A percentile compares a stretch with the other conserved stretches of the same genome.
phyloP scores from a whole-genome alignment of 192 early-diverging fungal genomes.

The Coemansia sp. region DNA sequence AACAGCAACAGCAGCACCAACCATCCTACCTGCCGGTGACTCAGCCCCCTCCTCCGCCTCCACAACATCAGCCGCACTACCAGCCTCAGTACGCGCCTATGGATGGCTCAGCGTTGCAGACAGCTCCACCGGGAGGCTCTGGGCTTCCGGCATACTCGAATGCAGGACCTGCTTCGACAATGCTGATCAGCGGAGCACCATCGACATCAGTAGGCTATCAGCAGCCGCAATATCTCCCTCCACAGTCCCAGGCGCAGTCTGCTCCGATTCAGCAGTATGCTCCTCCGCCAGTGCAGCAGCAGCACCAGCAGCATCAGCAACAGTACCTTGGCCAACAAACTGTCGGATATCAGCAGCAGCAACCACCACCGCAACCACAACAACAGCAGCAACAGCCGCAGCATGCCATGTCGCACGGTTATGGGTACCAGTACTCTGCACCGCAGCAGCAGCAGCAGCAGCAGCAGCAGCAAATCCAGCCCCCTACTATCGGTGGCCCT shows the following conservation, averaged over 20 bases:
- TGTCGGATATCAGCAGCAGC: constrained; percentile 3
- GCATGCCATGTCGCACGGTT: constrained; percentile 17
- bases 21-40: constrained; percentile 7
- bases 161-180: not conserved
- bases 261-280: constrained; percentile 14
- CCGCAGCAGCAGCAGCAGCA: constrained; percentile 24
- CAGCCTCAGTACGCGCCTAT: constrained; percentile 10
- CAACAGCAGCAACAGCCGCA: constrained; percentile 22
- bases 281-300: constrained; percentile 5
- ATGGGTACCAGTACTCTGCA: constrained; percentile 28
- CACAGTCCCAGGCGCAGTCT: constrained; percentile 5
- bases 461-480: constrained; percentile 7
- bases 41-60: constrained; percentile 4
- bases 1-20: constrained; percentile 5
- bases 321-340: not conserved
- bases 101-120: constrained; percentile 4
- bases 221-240: constrained; percentile 20
- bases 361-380: constrained; percentile 5
- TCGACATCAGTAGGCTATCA: constrained; percentile 25
- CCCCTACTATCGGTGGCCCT: constrained; percentile 14
- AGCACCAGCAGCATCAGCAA: constrained; percentile 20
- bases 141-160: constrained; percentile 3
- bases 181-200: constrained; percentile 9
- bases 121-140: not conserved
- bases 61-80: constrained; percentile 1